A percentile compares a stretch with the other conserved stretches of the same genome.
Conservation (phyloP, 1,284 basidiomycete genomes). For the Cryptococcus sp. region DNA sequence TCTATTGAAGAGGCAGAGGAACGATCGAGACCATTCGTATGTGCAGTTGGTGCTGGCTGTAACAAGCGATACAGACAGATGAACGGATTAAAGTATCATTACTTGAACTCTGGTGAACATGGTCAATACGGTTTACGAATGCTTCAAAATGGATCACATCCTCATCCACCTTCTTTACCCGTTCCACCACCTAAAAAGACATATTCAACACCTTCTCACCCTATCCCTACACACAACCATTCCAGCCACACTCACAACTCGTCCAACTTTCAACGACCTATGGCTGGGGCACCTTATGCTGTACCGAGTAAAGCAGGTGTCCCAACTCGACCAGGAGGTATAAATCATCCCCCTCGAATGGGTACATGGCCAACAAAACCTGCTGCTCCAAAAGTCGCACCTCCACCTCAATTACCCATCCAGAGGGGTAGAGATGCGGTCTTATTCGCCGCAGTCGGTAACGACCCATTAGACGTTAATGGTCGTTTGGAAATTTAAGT, state of each 20-base stretch:
- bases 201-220: neutral
- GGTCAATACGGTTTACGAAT: constrained; percentile 78
- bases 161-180: constrained; percentile 36
- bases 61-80: constrained; percentile 95
- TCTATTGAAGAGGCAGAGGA: constrained; percentile 78
- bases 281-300: constrained; percentile 2
- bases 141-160: constrained; percentile 75
- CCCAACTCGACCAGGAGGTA: neutral
- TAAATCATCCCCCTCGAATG: neutral
- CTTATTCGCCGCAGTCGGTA: constrained; percentile 5
- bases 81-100: constrained; percentile 92
- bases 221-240: neutral
- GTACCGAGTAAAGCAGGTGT: neutral
- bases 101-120: constrained; percentile 93
- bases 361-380: constrained; percentile 6
- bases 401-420: constrained; percentile 2
- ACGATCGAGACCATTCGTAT: constrained; percentile 75
- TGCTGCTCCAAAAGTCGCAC: neutral
- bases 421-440: constrained; percentile 7
- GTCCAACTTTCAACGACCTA: neutral
- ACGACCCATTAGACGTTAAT: constrained; percentile 6
- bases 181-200: constrained; percentile 10
- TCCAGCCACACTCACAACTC: neutral
- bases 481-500: constrained; percentile 4
- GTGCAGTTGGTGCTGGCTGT: constrained; percentile 78